Base-by-base conservation (phyloP, 2,329 filamentous ascomycete species). In the Beauveria sp. region DNA sequence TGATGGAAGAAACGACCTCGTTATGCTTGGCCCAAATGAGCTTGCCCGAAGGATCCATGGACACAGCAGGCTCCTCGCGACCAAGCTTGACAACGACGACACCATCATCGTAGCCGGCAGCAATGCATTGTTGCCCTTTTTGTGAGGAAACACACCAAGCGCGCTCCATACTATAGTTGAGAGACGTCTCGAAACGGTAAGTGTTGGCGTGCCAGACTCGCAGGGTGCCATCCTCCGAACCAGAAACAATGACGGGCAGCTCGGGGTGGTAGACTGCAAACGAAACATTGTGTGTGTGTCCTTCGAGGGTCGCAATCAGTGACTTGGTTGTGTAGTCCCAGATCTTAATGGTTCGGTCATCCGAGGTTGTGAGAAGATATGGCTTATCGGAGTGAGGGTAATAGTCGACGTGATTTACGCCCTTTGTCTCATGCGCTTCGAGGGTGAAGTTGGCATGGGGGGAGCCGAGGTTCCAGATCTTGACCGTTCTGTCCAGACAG, bases 291-390 rank as follows among this genome's bases (percentile, higher is more conserved):
- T 93, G 96, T 34, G 92, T 96, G 75, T 99, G 95, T 31, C 95
- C 95, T 75, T 99, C 95, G 53, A 99, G 83, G 3, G 93, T 98
- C 34, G 95, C 95, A 72, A 98, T 97, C 66, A 98, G 81, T 14
- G 92, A 95, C 78, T 99, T 99, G 54, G 93, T 98, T 14, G 93
- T 98, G 80, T 99, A 98, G 73, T 99, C 95, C 93, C 95, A 99
- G 61, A 99, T 86, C 81, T 98, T 98, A 69, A 98, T 91, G 1
- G 93, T 98, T 69, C 91, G 87, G 76, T 98, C 95, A 74, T 99
- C 95, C 8, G 92, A 96, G 16, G 93, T 97, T 26, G 95, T 99
- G 66, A 99, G 87, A 51, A 99, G 87, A 72, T 99, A 98, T 28
- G 87, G 87, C 74, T 88, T 88, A 71, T 89, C 87, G 67, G 85